Evolutionary conservation across 768 basidiomycete species (phyloP).

Genomic region (Suillus subaureus): DNA sequence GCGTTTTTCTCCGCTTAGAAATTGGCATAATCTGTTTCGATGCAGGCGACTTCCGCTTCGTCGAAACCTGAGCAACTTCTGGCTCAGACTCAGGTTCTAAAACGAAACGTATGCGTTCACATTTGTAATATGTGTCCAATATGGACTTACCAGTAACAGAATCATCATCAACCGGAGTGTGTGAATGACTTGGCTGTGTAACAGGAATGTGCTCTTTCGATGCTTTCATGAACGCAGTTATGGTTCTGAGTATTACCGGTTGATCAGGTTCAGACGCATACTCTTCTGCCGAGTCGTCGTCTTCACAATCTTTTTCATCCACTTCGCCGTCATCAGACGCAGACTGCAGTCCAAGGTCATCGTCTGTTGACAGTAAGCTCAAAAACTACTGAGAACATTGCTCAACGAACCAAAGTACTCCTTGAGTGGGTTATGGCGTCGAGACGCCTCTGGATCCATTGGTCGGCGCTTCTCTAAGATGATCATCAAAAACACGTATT

Average conservation of each 20-base stretch:
- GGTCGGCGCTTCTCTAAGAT: slow-evolving; percentile 9
- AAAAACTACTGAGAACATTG: background rate
- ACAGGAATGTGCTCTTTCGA: slow-evolving; percentile 11
- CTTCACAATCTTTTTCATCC: slow-evolving; percentile 17
- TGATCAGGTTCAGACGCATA: slow-evolving; percentile 23
- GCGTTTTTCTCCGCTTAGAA: slow-evolving; percentile 22
- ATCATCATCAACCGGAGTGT: slow-evolving; percentile 17
- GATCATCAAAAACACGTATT: background rate
- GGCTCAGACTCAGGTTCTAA: slow-evolving; percentile 35
- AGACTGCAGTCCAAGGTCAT: slow-evolving; percentile 52
- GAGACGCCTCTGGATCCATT: slow-evolving; percentile 8
- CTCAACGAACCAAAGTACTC: slow-evolving; percentile 49
- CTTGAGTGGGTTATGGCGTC: slow-evolving; percentile 43
- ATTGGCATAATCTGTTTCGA: slow-evolving; percentile 12
- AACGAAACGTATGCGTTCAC: background rate
- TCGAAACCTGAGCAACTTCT: slow-evolving; percentile 10
- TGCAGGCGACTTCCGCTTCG: slow-evolving; percentile 31
- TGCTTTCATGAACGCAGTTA: slow-evolving; percentile 13
- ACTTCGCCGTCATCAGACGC: slow-evolving; percentile 46
- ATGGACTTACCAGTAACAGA: slow-evolving; percentile 25
- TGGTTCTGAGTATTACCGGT: slow-evolving; percentile 27
- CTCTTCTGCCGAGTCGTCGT: slow-evolving; percentile 26
- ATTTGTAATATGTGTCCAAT: background rate
- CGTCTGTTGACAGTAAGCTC: slow-evolving; percentile 25
- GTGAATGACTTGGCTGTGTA: background rate